Base-by-base conservation (phyloP, 495 filamentous ascomycete genomes). In the Stereocaulon alpinum region DNA sequence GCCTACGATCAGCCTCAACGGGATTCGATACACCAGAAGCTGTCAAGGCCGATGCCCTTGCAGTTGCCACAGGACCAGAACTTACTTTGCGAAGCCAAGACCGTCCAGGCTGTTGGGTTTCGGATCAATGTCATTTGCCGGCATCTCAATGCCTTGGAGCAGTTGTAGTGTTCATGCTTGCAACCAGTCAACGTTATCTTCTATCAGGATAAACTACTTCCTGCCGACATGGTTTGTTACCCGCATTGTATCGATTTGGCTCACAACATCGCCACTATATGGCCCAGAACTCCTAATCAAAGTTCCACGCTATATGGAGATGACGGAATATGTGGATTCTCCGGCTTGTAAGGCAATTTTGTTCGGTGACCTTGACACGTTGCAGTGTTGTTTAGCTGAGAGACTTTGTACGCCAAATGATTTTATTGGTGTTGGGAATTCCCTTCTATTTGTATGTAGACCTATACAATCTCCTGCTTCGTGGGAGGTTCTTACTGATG, bases 251-350 rank as follows among this genome's bases (percentile, higher is more conserved):
- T 50, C 47, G 3, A 24, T 50, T 17, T 50, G 47, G 47, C 30
- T 50, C 47, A 50, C 47, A n/a, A 29, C 47, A n/a, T 50, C 47
- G 6, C 47, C 47, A 0, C 47, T 50, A 9, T 10, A 18, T 22
- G 14, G 24, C 27, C 47, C 47, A 5, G 47, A 50, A 30, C 47
- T 50, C 30, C 47, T 50, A 7, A 24, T 50, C 10, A 50, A 24
- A n/a, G 6, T n/a, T 27, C 15, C 47, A n/a, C 34, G 34, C 9
- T 37, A 37, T 12, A 2, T 37, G 12, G 7, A 37, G 0, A 37
- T 0, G 0, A 12, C 9, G 34, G 34, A 0, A 2, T 7, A 2
- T 2, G 0, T 2, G 0, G 12, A 9, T 37, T 12, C 7, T 37
- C 34, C 7, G 7, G 34, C 9, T 37, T 4, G 2, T 37, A 12